Conservation (phyloP, 2,329 filamentous ascomycete species). For the Fusarium nodosum region DNA sequence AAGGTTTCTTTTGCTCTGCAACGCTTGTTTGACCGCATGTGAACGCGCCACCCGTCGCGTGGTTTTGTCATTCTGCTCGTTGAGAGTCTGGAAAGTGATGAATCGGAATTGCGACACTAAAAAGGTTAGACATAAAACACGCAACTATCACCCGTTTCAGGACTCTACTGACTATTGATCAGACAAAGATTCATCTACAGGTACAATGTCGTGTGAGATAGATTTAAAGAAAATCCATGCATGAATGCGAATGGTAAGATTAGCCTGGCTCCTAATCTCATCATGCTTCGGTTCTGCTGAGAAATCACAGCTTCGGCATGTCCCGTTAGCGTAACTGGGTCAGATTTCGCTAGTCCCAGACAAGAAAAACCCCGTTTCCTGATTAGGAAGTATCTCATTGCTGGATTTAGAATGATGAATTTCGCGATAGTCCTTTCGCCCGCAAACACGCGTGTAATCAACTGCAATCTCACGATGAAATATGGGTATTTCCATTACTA, state of each 20-base stretch:
- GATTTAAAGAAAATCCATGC: not conserved
- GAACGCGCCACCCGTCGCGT: conserved; percentile 33
- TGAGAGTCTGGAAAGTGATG: conserved; percentile 18
- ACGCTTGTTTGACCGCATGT: conserved; percentile 36
- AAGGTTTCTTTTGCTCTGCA: conserved; percentile 30
- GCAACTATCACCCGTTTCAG: not conserved
- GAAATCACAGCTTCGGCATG: conserved; percentile 7
- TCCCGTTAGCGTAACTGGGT: fast-evolving
- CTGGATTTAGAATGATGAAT: not conserved
- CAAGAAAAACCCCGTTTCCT: conserved; percentile 17
- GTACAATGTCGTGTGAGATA: fast-evolving
- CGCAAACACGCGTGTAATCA: fast-evolving
- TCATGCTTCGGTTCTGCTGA: conserved; percentile 1
- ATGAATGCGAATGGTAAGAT: not conserved
- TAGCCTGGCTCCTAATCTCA: not conserved
- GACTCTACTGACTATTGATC: not conserved
- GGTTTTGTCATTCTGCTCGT: conserved; percentile 1
- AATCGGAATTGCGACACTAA: conserved; percentile 41
- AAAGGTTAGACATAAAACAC: not conserved
- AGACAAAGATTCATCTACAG: fast-evolving
- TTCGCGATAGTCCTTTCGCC: not conserved
- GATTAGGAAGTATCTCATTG: conserved; percentile 15
- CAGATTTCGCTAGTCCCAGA: not conserved
- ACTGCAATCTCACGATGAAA: not conserved
- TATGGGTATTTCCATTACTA: fast-evolving